Evolutionary conservation across 1,139 yeast species (phyloP), one percentile per base, ranked within the genome.

Genomic region (Pichia sp.): DNA sequence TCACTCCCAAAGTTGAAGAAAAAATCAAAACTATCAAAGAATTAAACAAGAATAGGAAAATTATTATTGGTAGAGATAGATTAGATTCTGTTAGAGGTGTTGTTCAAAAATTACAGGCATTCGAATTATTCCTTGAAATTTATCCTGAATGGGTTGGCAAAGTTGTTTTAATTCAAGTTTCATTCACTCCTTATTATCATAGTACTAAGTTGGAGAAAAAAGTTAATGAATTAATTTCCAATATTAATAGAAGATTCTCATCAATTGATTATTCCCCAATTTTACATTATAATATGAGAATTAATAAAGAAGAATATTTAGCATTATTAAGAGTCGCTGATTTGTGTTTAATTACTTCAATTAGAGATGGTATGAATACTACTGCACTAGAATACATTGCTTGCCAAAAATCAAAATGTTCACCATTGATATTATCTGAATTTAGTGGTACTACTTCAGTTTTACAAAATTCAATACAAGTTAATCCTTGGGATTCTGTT

Each of bases 331-430:
- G 96, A 54, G 92, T 81, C 15, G 97, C 97, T 0, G 97, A 92
- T 63, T 70, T 92, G 56, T 92, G 96, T 23, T 70, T 92, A 50
- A 86, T 88, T 53, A 88, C 97, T 0, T 83, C 95, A 3, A 84
- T 90, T 29, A 80, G 98, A 63, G 98, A 92, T 63, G 97, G 97
- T 50, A 89, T 92, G 87, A 92, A 89, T 67, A 89, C 97, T 13
- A 92, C 97, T 0, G 86, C 96, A 0, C 70, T 90, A 54, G 98
- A 92, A 65, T 92, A 81, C 65, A 95, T 90, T 39, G 80, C 90
- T 30, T 85, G 96, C 58, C 97, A 94, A 67, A 80, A 85, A 60
- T 69, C 77, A 43, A 73, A 77, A 51, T 76, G 77, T 55, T 80
- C 85, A 8, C 97, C 97, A 0, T 73, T 92, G 58, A 79, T 92